Conservation (phyloP, 192 early-diverging fungal species). For the Entophlyctis helioformis region DNA sequence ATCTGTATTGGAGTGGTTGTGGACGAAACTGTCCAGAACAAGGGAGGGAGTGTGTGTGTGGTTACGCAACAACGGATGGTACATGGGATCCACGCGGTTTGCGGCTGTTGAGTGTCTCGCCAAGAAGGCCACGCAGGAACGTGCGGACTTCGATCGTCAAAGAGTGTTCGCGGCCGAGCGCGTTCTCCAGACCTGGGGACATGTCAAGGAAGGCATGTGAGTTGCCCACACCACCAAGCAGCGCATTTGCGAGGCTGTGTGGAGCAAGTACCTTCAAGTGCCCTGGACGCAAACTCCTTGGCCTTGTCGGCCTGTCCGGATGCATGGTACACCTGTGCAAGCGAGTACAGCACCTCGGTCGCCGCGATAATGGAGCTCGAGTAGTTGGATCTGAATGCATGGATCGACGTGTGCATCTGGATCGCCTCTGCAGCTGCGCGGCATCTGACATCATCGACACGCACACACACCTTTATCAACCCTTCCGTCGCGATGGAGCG, state of each 20-base stretch:
- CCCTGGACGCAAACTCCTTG: constrained; percentile 19
- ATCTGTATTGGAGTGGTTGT: too few relatives aligned
- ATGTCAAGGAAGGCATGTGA: neutral
- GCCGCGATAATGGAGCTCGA: constrained; percentile 1
- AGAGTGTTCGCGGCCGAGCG: constrained; percentile 29
- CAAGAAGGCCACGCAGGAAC: constrained; percentile 23
- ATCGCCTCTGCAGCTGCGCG: constrained; percentile 38
- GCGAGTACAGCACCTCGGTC: constrained; percentile 13
- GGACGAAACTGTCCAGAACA: neutral
- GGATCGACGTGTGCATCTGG: constrained; percentile 30
- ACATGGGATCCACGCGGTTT: neutral
- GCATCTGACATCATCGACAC: constrained; percentile 18
- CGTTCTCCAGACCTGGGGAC: constrained; percentile 21
- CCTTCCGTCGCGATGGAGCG: neutral
- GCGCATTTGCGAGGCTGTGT: too few relatives aligned
- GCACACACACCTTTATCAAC: too few relatives aligned
- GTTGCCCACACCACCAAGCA: constrained; percentile 1
- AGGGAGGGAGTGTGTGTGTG: neutral
- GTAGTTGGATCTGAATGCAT: constrained; percentile 10
- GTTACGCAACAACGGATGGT: neutral
- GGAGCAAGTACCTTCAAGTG: constrained; percentile 26
- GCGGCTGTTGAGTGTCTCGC: neutral
- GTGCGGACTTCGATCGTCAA: constrained; percentile 25
- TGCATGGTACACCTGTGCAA: constrained; percentile 15
- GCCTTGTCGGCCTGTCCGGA: constrained; percentile 16